A percentile compares a stretch with the other conserved stretches of the same genome.
Evolutionary conservation across 2,329 filamentous ascomycete genomes (phyloP).

Genomic region (Fusarium sp.): DNA sequence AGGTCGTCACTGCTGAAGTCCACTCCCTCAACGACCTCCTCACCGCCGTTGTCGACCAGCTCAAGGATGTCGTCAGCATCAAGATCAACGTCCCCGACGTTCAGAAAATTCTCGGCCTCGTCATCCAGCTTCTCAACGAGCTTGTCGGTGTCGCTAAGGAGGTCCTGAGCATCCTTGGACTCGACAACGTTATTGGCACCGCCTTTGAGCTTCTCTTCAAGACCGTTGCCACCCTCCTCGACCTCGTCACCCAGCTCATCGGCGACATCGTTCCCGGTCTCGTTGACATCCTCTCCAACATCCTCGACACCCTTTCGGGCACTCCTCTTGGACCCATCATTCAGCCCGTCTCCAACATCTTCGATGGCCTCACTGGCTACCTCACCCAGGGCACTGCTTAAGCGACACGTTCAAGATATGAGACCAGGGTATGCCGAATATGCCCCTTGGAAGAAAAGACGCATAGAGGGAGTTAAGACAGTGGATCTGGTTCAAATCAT

Average conservation of each 20-base stretch:
- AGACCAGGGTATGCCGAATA: neutral
- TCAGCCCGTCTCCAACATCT: conserved; percentile 3
- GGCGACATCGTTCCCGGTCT: conserved; percentile 24
- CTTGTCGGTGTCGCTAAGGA: conserved; percentile 8
- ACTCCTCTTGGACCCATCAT: conserved; percentile 8
- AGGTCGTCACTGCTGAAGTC: neutral
- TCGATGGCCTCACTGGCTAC: conserved; percentile 2
- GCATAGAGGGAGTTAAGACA: conserved; percentile 9
- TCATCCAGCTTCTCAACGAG: conserved; percentile 19
- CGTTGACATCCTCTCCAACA: conserved; percentile 6
- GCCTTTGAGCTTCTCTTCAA: conserved; percentile 7
- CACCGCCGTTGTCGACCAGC: conserved; percentile 13
- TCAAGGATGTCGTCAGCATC: conserved; percentile 15
- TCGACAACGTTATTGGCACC: conserved; percentile 10
- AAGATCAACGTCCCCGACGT: conserved; percentile 11
- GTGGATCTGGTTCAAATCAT: conserved; percentile 3
- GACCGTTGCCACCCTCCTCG: conserved; percentile 12
- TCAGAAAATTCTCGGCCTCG: conserved; percentile 14
- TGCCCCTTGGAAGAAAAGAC: neutral
- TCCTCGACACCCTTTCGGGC: conserved; percentile 14
- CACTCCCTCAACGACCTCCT: conserved; percentile 13
- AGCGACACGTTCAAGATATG: neutral
- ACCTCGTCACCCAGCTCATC: conserved; percentile 9
- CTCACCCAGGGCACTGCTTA: conserved; percentile 7
- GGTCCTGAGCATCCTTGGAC: neutral